Base-by-base conservation (phyloP, 2,329 filamentous ascomycete species). In the Juglanconis oblonga region DNA sequence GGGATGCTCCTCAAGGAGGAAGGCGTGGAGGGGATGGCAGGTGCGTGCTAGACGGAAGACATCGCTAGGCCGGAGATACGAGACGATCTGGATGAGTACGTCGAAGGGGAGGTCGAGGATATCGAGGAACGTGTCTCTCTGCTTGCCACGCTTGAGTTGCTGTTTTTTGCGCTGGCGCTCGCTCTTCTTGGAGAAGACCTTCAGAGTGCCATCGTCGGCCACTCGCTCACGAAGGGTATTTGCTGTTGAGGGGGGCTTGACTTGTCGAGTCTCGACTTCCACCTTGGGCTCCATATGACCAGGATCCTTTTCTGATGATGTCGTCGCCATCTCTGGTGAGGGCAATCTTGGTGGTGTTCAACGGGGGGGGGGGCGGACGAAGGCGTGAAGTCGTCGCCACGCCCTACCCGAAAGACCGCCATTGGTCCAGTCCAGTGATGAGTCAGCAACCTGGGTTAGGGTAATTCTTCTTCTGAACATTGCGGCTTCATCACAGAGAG, bases 91-190 rank as follows among this genome's bases (percentile, higher is more conserved):
- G 33, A 81, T 68, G 3, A 85, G 61, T 2, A 86, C 70, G 67
- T 86, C 84, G 14, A 78, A 77, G 0, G 84, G 83, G 0, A 86
- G 73, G 62, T 79, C 75, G 29, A 79, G 64, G 10, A 84, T 69
- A 35, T 73, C 70, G 17, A 64, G 70, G 36, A 71, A 67, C 52
- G 65, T 63, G 35, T 68, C 67, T 32, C 65, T 67, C 4, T 66
- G 67, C 60, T 72, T 75, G 65, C 72, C 72, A 8, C 62, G 61
- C 57, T 71, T 76, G 64, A 75, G 77, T 59, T 77, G 71, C 64
- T 76, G 72, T 63, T 74, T 78, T 65, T 76, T 80, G 63, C 73
- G 71, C 17, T 66, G 70, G 36, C 83, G 77, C 65, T 80, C 76
- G 5, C 78, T 83, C 56, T 79, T 79, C 67, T 83, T 85, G 7